Base-by-base conservation (phyloP, 2,329 filamentous ascomycete genomes). In the Ophiosphaerella herpotricha region DNA sequence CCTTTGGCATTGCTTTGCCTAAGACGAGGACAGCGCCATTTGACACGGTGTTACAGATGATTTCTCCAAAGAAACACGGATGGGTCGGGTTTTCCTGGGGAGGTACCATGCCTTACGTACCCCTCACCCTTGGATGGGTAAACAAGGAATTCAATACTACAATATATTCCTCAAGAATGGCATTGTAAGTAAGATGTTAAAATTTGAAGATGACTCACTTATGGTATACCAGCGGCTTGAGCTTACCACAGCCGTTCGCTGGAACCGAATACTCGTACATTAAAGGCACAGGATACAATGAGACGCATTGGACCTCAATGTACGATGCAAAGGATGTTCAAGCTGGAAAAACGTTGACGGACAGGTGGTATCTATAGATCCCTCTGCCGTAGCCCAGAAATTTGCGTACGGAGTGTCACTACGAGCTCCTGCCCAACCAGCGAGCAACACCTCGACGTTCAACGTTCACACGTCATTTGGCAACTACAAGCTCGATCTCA, bases 41-140 rank as follows among this genome's bases (percentile, higher is more conserved):
- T 50, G 76, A 79, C 46, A 67, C 70, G 9, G 73, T 78, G 5
- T 34, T 79, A 18, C 78, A 80, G 56, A 72, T 80, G 38, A 66
- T 74, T 3, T 73, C 77, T 0, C 77, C 78, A 12, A 66, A 66
- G n/a, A 60, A 65, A 2, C 71, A 78, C 39, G 78, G 77, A 47
- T 81, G 78, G 78, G 74, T 75, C 7, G 78, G 77, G 2, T 66
- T 80, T 18, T 74, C 78, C 12, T 80, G 78, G 78, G 78, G 77
- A n/a, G 78, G 77, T 4, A 72, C 73, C 31, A 80, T 80, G 78
- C 73, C 75, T 1, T 77, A 78, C 61, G 76, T 77, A 50, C 78
- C 78, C 2, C 64, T 81, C 2, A 72, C 76, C 4, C 61, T 81
- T 24, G 74, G 70, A 4, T 80, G 78, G 78, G 59, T 68, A 33